Evolutionary conservation across 331 rosid genomes (phyloP), one percentile per base, ranked within the genome.

Genomic region (Spiraea crenata): DNA sequence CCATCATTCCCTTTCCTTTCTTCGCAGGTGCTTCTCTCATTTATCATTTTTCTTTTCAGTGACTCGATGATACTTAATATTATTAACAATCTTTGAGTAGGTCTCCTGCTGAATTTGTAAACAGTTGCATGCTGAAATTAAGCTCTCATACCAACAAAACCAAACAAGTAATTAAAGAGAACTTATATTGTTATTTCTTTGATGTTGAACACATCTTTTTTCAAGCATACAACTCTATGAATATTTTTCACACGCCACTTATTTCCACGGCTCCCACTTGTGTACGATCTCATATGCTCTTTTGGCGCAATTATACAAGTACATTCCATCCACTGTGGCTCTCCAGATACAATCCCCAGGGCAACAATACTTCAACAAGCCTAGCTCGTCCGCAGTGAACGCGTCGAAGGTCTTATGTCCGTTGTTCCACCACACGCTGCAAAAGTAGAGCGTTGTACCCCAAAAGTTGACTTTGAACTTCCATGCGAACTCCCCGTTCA

Each of bases 391-490:
- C 0, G 16, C 8, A n/a, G 2, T 3, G 35, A n/a, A 63, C 5
- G 52, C 44, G 9, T 34, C 6, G 12, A 48, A 65, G 0, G 7
- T 8, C 15, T 3, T 17, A 6, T 65, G 57, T 34, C 57, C 70
- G 5, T 45, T 34, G 7, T 6, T 48, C 57, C 57, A 78, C 47
- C 5, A 42, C 77, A 38, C 59, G 13, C 62, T 0, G 72, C 90
- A 88, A 83, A 80, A 79, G 65, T 79, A 85, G 0, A 63, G 13
- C 0, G 90, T 83, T 37, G 80, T 63, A 15, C 67, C 81, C 34
- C 20, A 45, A 35, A 83, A 64, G 46, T 84, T 76, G 0, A 64
- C 5, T 19, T 54, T 67, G 3, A 89, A 89, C 63, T 74, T 39
- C 86, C 86, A 89, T 1, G 76, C 49, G 40, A 65, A 37, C 19